These are phyloP conservation scores for Syzygium aromaticum DNA, from an alignment of 345 rosid genomes.

Conservation along the genomic window DNA sequence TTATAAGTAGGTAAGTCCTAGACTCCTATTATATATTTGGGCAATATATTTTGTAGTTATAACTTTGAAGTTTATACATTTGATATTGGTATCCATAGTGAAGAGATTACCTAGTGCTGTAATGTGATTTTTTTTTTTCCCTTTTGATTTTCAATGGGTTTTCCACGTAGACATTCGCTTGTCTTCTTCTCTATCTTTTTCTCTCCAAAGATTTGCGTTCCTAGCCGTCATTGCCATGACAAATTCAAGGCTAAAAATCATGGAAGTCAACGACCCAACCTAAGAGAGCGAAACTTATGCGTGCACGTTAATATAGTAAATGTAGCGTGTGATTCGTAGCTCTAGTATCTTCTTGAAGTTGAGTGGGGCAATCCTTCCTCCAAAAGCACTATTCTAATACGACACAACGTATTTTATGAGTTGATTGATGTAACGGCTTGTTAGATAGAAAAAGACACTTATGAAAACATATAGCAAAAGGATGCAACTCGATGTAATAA, in stretches of 20 bases:
- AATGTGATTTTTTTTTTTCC: fast-evolving
- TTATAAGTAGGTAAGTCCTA: neutral
- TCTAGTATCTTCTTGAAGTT: neutral
- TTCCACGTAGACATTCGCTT: neutral
- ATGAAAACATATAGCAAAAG: neutral
- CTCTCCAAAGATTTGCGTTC: neutral
- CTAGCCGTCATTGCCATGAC: neutral
- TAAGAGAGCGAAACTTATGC: neutral
- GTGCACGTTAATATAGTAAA: neutral
- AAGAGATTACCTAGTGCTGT: fast-evolving
- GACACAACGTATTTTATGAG: neutral
- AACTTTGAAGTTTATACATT: neutral
- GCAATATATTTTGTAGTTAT: no score
- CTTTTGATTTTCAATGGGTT: fast-evolving
- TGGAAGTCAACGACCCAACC: neutral
- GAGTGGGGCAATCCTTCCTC: neutral
- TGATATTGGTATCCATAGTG: neutral
- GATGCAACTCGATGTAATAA: neutral
- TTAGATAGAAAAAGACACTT: neutral
- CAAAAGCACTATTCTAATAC: neutral
- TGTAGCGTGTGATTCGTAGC: neutral
- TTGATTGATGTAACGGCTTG: neutral
- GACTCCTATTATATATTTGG: neutral
- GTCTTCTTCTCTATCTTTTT: neutral
- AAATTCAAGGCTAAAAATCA: neutral